Conservation (phyloP, 1,139 yeast genomes). For the Kodamaea suecica region DNA sequence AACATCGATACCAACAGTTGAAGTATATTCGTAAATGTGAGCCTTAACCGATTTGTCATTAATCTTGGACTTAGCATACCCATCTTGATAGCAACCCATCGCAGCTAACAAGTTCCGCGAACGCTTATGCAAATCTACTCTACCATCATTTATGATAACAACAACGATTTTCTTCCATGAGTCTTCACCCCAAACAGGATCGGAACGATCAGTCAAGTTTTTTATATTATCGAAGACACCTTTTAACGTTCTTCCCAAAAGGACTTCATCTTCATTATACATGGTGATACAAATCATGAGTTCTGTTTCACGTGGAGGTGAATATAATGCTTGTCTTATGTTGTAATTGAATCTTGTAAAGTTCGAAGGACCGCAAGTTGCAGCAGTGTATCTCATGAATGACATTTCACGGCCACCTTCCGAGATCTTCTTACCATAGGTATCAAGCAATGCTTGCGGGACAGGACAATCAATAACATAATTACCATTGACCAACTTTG, state of each 20-base stretch:
- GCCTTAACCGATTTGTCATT: constrained; percentile 67
- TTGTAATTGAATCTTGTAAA: constrained; percentile 57
- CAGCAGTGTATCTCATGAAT: constrained; percentile 77
- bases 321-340: constrained; percentile 64
- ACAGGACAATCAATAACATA: constrained; percentile 80
- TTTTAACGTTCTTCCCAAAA: constrained; percentile 68
- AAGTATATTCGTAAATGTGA: constrained; percentile 77
- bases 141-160: constrained; percentile 73
- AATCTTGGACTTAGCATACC: constrained; percentile 75
- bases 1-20: constrained; percentile 69
- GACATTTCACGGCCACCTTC: constrained; percentile 62
- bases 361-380: constrained; percentile 74
- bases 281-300: constrained; percentile 72
- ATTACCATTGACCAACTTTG: constrained; percentile 64
- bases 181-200: constrained; percentile 73
- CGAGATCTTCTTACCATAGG: constrained; percentile 48
- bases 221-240: constrained; percentile 75
- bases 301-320: constrained; percentile 68
- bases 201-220: constrained; percentile 55
- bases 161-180: constrained; percentile 81
- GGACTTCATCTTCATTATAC: constrained; percentile 76
- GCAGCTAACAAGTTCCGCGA: constrained; percentile 66
- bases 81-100: constrained; percentile 76
- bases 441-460: constrained; percentile 54
- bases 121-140: constrained; percentile 63